Percentiles rank a stretch among this genome's conserved stretches.
phyloP scores from a whole-genome alignment of 192 early-diverging fungal genomes.

The Backusella mclennaniae region DNA sequence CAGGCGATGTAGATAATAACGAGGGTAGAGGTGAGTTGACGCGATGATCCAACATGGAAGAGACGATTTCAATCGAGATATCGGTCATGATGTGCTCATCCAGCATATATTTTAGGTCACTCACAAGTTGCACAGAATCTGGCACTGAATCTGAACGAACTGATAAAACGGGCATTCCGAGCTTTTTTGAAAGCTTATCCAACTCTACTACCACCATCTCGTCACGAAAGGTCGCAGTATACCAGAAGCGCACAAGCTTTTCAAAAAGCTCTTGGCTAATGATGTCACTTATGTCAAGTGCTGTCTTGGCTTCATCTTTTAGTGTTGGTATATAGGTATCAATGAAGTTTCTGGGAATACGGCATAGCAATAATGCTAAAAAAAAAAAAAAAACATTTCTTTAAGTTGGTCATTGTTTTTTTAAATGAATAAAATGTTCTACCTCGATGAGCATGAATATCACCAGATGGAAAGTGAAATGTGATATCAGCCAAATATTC shows the following conservation, averaged over 20 bases:
- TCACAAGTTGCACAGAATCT: constrained; percentile 8
- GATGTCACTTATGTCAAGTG: background rate
- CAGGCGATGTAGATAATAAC: background rate
- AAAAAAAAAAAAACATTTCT: background rate
- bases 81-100: background rate
- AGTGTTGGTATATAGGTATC: background rate
- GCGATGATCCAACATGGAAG: background rate
- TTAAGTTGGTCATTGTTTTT: background rate
- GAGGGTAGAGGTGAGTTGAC: background rate
- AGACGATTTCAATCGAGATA: background rate
- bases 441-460: constrained; percentile 33
- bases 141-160: background rate
- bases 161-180: background rate
- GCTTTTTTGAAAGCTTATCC: background rate
- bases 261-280: background rate
- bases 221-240: constrained; percentile 20
- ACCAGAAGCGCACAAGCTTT: constrained; percentile 19
- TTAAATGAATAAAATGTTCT: constrained; percentile 7
- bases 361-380: background rate
- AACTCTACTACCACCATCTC: background rate
- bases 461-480: constrained; percentile 13
- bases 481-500: constrained; percentile 31
- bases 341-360: constrained; percentile 2
- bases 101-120: background rate
- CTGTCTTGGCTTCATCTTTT: background rate